These are phyloP conservation scores for Gloeostereum incarnatum DNA, from an alignment of 768 basidiomycete genomes.

Conservation along the genomic window DNA sequence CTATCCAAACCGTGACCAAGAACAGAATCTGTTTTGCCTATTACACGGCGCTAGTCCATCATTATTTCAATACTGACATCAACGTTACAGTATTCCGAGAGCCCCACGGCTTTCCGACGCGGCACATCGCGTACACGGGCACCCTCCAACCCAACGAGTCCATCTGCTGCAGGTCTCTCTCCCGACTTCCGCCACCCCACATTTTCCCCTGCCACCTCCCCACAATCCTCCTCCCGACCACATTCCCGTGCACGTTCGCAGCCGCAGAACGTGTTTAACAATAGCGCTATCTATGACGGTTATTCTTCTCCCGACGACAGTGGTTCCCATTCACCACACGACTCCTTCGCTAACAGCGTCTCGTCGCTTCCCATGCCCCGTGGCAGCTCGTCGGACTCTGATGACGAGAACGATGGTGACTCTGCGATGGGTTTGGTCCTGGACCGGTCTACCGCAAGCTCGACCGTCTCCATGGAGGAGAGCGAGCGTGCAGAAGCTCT, in stretches of 20 bases:
- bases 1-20: too few relatives aligned
- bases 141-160: conserved; percentile 67
- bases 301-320: conserved; percentile 32
- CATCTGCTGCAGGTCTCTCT: conserved; percentile 19
- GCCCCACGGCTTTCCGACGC: not conserved
- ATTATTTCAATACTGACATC: too few relatives aligned
- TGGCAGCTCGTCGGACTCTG: conserved; percentile 39
- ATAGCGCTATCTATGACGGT: conserved; percentile 24
- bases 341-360: conserved; percentile 33
- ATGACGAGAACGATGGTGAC: conserved; percentile 36
- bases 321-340: conserved; percentile 22
- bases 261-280: conserved; percentile 23
- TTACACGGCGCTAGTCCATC: too few relatives aligned
- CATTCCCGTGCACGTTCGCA: conserved; percentile 55
- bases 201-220: conserved; percentile 31
- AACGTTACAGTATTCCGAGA: not conserved
- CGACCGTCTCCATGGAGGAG: conserved; percentile 63
- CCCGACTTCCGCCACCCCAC: conserved; percentile 14
- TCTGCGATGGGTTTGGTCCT: conserved; percentile 46
- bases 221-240: conserved; percentile 44
- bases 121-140: conserved; percentile 39
- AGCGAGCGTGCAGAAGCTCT: conserved; percentile 68
- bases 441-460: conserved; percentile 49
- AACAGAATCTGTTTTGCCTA: too few relatives aligned
- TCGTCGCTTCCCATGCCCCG: conserved; percentile 54